phyloP scores from a whole-genome alignment of 2,329 filamentous ascomycete genomes.

The Chaetoscypha palmicola region DNA sequence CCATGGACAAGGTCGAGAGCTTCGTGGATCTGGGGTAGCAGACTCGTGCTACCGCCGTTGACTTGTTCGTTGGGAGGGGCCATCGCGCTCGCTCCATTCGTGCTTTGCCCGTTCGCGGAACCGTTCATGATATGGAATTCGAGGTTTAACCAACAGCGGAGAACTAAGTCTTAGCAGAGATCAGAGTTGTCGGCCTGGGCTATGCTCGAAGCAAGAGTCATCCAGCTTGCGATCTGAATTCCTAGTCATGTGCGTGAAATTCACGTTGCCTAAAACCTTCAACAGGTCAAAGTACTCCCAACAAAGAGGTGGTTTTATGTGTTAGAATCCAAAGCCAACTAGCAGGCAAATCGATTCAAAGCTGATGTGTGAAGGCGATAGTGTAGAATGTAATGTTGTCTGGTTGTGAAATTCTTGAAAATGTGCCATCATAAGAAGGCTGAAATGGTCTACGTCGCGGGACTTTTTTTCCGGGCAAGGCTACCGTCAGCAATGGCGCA shows the following conservation, averaged over 20 bases:
- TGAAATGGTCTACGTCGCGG: conserved; percentile 4
- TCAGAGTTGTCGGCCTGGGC: conserved; percentile 2
- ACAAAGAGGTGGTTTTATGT: too few relatives aligned
- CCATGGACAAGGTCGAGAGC: conserved; percentile 85
- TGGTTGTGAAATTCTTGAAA: not conserved
- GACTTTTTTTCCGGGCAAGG: conserved; percentile 6
- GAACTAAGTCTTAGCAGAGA: not conserved
- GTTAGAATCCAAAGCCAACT: too few relatives aligned
- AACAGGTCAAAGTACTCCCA: not conserved
- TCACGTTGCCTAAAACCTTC: not conserved
- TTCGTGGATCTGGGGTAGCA: conserved; percentile 65
- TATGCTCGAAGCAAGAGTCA: conserved; percentile 12
- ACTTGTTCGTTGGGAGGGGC: conserved; percentile 22
- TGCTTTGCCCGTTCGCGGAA: conserved; percentile 19
- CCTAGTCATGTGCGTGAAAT: conserved; percentile 16
- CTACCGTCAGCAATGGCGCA: not conserved
- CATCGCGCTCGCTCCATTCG: conserved; percentile 8
- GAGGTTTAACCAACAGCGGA: not conserved
- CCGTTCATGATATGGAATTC: conserved; percentile 23
- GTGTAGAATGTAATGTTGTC: not conserved
- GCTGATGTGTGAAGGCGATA: too few relatives aligned
- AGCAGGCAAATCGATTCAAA: too few relatives aligned
- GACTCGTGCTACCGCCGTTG: conserved; percentile 36
- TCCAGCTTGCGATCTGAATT: conserved; percentile 17
- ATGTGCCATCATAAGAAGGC: conserved; percentile 3